phyloP scores from a whole-genome alignment of 2,329 filamentous ascomycete genomes.

The Cryphonectria parasitica region DNA sequence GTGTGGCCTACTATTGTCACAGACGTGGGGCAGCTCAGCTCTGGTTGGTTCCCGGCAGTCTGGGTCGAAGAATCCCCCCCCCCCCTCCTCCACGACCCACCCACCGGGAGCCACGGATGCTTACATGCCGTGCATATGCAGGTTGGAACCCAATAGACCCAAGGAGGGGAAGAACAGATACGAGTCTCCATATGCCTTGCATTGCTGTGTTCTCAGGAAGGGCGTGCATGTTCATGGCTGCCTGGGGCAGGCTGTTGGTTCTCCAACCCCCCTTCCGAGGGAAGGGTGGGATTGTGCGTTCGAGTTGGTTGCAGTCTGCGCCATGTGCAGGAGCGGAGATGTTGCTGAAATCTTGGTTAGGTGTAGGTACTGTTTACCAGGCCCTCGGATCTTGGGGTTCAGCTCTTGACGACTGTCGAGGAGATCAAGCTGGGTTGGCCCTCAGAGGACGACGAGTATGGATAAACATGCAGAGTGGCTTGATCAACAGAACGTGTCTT shows the following conservation, averaged over 20 bases:
- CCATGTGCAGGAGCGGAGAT: no score
- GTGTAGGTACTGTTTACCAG: neutral
- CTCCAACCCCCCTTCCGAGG: no score
- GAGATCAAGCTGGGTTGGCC: no score
- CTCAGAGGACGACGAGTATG: no score
- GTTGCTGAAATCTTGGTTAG: no score
- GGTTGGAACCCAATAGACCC: neutral
- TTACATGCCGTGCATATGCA: neutral
- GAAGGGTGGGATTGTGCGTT: no score
- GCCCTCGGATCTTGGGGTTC: neutral
- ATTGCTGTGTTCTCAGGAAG: neutral
- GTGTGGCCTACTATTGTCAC: neutral
- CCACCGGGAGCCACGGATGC: neutral
- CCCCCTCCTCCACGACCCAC: neutral
- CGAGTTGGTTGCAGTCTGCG: no score
- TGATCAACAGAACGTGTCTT: neutral
- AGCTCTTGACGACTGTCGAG: neutral
- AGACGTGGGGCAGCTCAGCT: neutral
- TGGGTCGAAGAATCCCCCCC: neutral
- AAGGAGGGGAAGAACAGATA: neutral
- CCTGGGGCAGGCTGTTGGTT: no score
- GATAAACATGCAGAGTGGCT: neutral
- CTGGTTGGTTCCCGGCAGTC: constrained; percentile 2
- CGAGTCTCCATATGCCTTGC: neutral
- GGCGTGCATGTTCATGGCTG: no score